Evolutionary conservation across 345 rosid species (phyloP).

Genomic region (Eutrema heterophyllum): DNA sequence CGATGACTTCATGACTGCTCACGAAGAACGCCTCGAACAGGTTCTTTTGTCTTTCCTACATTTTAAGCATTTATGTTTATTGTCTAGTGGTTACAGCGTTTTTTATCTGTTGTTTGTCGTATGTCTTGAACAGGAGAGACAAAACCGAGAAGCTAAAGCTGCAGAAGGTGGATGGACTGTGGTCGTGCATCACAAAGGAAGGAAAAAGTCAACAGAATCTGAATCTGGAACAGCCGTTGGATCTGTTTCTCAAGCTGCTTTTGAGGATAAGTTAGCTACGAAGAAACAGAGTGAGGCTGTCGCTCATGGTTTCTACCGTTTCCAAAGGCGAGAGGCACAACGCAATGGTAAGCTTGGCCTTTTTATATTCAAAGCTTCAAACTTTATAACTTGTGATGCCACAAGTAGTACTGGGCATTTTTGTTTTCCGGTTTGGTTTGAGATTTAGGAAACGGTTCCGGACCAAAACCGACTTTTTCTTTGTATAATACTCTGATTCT

Average conservation of each 20-base stretch:
- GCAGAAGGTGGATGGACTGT: slow-evolving; percentile 98
- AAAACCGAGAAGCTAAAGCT: slow-evolving; percentile 73
- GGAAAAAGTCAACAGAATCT: slow-evolving; percentile 79
- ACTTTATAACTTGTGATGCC: neutral
- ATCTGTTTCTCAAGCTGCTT: slow-evolving; percentile 67
- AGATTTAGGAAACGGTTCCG: neutral
- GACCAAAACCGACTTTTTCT: neutral
- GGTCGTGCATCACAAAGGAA: slow-evolving; percentile 89
- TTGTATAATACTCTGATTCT: neutral
- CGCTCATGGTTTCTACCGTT: slow-evolving; percentile 75
- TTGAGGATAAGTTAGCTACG: slow-evolving; percentile 54
- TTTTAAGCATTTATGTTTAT: neutral
- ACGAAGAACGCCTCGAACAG: slow-evolving; percentile 76
- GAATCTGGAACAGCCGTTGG: slow-evolving; percentile 81
- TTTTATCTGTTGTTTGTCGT: neutral
- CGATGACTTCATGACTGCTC: slow-evolving; percentile 69
- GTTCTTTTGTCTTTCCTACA: slow-evolving; percentile 32
- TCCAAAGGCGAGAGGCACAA: slow-evolving; percentile 85
- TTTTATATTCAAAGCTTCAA: neutral
- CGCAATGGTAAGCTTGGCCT: slow-evolving; percentile 54
- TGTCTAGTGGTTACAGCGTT: neutral
- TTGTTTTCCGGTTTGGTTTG: no score
- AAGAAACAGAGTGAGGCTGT: slow-evolving; percentile 63
- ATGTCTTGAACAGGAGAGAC: slow-evolving; percentile 51
- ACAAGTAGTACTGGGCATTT: neutral